Evolutionary conservation across 1,139 yeast genomes (phyloP).

Genomic region (Kodamaea ohmeri): DNA sequence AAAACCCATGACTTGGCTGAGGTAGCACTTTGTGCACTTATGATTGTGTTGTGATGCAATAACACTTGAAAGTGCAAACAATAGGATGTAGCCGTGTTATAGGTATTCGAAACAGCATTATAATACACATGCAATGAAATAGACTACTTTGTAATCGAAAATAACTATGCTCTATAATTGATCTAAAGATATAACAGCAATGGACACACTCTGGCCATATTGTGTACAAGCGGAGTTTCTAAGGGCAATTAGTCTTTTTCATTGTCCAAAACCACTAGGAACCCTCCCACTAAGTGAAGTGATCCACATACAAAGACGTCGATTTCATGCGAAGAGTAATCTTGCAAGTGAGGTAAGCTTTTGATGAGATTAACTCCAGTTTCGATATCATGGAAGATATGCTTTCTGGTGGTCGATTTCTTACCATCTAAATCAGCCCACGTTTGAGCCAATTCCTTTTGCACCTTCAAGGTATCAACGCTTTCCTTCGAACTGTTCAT

Average conservation of each 20-base stretch:
- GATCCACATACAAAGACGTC: constrained; percentile 95
- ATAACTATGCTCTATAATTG: no score
- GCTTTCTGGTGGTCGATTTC: constrained; percentile 34
- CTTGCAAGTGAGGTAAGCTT: constrained; percentile 33
- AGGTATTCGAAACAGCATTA: constrained; percentile 2
- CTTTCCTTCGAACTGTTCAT: constrained; percentile 71
- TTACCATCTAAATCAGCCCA: constrained; percentile 61
- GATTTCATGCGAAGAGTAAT: constrained; percentile 26
- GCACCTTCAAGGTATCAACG: constrained; percentile 79
- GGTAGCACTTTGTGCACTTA: neutral
- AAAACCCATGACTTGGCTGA: no score
- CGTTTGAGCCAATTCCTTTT: constrained; percentile 63
- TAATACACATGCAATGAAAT: neutral
- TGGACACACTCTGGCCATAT: no score
- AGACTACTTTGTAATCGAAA: neutral
- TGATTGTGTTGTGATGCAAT: neutral
- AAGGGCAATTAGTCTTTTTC: constrained; percentile 24
- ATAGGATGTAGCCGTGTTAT: constrained; percentile 2
- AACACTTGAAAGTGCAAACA: neutral
- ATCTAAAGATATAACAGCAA: no score
- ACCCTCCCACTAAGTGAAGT: constrained; percentile 89
- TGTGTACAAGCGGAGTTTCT: neutral
- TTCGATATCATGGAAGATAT: constrained; percentile 73
- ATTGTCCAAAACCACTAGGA: constrained; percentile 75
- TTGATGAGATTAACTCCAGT: constrained; percentile 58